These are phyloP conservation scores for Coniophora puteana DNA, from an alignment of 1,284 basidiomycete genomes.

Conservation along the genomic window DNA sequence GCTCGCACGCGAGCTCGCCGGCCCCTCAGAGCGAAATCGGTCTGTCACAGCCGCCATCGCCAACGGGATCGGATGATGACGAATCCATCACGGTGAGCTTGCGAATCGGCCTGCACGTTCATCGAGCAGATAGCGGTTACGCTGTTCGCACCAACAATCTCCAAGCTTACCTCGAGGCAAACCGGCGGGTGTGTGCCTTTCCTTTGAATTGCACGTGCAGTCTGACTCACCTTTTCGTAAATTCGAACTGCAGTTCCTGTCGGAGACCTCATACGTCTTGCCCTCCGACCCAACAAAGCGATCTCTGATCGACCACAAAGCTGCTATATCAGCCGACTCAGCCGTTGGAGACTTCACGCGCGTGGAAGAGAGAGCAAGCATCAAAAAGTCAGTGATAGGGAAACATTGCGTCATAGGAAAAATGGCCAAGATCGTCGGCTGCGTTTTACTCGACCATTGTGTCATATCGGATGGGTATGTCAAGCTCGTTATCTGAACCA, in stretches of 20 bases:
- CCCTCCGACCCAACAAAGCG: constrained; percentile 60
- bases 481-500: background rate
- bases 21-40: constrained; percentile 15
- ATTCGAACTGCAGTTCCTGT: constrained; percentile 50
- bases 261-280: constrained; percentile 46
- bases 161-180: constrained; percentile 78
- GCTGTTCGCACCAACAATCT: constrained; percentile 84
- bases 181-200: constrained; percentile 57
- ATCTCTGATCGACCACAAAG: constrained; percentile 68
- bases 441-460: constrained; percentile 88
- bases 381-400: constrained; percentile 89
- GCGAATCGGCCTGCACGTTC: constrained; percentile 58
- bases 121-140: constrained; percentile 53
- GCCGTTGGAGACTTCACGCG: constrained; percentile 80
- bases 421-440: constrained; percentile 82
- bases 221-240: constrained; percentile 4
- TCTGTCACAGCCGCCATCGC: constrained; percentile 38
- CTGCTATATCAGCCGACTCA: constrained; percentile 85
- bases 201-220: background rate
- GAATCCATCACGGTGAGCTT: constrained; percentile 39
- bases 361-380: constrained; percentile 79
- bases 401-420: constrained; percentile 87
- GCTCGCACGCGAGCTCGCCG: constrained; percentile 18
- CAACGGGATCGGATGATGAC: constrained; percentile 39
- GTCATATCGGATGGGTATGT: constrained; percentile 81